Percentiles rank a stretch among this genome's conserved stretches.
phyloP scores from a whole-genome alignment of 768 basidiomycete species.

The Boletus pseudo-olivaceus region DNA sequence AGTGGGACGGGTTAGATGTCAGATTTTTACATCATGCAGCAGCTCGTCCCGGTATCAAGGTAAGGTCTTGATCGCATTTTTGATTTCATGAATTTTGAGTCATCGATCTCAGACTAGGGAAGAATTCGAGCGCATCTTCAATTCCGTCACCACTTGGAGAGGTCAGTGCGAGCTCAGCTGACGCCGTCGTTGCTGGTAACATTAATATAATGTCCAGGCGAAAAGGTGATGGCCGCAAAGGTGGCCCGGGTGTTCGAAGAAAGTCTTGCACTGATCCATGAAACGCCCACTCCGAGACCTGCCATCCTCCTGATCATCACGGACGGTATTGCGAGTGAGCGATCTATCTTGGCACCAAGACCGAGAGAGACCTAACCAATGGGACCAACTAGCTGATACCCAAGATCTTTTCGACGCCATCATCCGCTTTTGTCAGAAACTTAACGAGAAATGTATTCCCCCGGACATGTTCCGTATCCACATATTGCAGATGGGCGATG shows the following conservation, averaged over 20 bases:
- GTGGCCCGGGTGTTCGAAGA: slow-evolving; percentile 20
- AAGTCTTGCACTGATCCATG: slow-evolving; percentile 2
- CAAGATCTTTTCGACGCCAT: slow-evolving; percentile 11
- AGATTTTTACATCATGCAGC: slow-evolving; percentile 16
- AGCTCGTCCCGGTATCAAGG: slow-evolving; percentile 5
- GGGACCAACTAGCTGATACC: slow-evolving; percentile 9
- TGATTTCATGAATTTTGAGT: not conserved
- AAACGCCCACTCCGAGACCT: slow-evolving; percentile 3
- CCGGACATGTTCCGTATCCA: slow-evolving; percentile 23
- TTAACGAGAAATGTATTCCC: slow-evolving; percentile 7
- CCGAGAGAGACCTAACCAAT: not conserved
- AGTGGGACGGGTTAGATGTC: slow-evolving; percentile 19
- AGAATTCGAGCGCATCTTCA: slow-evolving; percentile 19
- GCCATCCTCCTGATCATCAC: slow-evolving; percentile 18
- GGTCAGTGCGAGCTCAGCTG: slow-evolving; percentile 5
- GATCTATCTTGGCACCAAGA: not conserved
- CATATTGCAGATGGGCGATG: slow-evolving; percentile 22
- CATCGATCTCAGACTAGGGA: slow-evolving; percentile 6
- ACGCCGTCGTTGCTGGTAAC: not conserved
- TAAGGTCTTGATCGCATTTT: not conserved
- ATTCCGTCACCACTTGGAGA: slow-evolving; percentile 17
- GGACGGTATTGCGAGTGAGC: slow-evolving; percentile 20
- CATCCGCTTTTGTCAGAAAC: slow-evolving; percentile 4
- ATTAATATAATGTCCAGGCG: slow-evolving; percentile 2
- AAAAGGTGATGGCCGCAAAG: slow-evolving; percentile 17